Conservation (phyloP, 1,139 yeast genomes). For the Zygosaccharomyces pseudobailii region DNA sequence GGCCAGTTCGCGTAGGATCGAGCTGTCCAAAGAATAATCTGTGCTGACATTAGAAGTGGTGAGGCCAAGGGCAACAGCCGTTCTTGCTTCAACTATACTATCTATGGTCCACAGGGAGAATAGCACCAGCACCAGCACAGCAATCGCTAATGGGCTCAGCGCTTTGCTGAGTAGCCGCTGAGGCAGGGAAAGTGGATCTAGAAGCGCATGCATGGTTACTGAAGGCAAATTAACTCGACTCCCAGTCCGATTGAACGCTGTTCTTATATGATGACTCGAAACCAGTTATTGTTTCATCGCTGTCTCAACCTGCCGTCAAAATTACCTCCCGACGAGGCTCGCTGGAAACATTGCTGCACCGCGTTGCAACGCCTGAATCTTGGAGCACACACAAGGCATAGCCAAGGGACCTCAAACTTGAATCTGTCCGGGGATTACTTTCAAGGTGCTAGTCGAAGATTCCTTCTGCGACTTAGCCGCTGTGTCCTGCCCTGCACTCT, state of each 20-base stretch:
- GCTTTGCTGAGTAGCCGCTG: conserved; percentile 11
- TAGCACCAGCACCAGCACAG: conserved; percentile 8
- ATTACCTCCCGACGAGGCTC: conserved; percentile 13
- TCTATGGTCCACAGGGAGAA: conserved; percentile 12
- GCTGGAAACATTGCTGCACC: conserved; percentile 15
- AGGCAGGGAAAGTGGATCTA: conserved; percentile 11
- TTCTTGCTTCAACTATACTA: conserved; percentile 4
- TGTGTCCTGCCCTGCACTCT: not conserved
- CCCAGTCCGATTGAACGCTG: not conserved
- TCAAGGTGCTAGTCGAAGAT: conserved; percentile 2
- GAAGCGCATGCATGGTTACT: not conserved
- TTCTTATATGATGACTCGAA: not conserved
- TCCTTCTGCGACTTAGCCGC: not conserved
- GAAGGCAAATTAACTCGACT: not conserved
- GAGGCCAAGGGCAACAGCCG: conserved; percentile 1
- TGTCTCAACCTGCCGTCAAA: conserved; percentile 8
- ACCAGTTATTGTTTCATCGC: not conserved
- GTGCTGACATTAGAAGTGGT: not conserved
- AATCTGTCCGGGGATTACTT: conserved; percentile 13
- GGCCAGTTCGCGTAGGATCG: conserved; percentile 1
- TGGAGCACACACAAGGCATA: conserved; percentile 1
- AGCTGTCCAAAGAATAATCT: not conserved
- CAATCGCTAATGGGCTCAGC: conserved; percentile 13
- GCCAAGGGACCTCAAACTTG: conserved; percentile 13
- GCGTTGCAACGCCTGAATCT: conserved; percentile 5